Evolutionary conservation across 2,329 filamentous ascomycete species (phyloP), one percentile per base, ranked within the genome.

Genomic region (Fusarium sublunatum): DNA sequence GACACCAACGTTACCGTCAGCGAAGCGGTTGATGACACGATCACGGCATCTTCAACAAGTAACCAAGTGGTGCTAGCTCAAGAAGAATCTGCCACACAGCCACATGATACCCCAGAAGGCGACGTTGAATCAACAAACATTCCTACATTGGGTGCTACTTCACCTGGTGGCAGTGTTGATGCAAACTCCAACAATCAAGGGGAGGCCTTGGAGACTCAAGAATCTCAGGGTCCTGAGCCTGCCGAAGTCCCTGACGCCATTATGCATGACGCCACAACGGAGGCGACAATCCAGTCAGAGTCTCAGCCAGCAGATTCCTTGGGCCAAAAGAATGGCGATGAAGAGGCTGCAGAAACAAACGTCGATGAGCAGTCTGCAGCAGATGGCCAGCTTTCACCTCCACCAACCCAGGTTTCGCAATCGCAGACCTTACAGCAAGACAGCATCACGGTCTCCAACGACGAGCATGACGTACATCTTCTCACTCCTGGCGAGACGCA

Each of bases 401-500:
- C 65, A 9, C 57, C 69, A 36, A 70, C 69, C 7, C 65, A 68
- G 12, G 7, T 42, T 15, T 47, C 53, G 32, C 58, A 59, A 35
- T 31, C 50, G 47, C 68, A 65, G n/a, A 39, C 39, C 22, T 39
- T 48, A 24, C 54, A 61, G 47, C 43, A 68, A 31, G 49, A 41
- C 34, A 53, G 32, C 34, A 58, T 48, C 26, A 32, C 53, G 10
- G 25, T 60, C 19, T 58, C 58, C 15, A 50, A 49, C n/a, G 46
- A 61, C 26, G 48, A 50, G 15, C 53, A 52, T 19, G 42, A 15
- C 34, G 53, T 55, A 32, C 59, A 66, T 49, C 61, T 68, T 49
- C 61, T 66, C 47, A 70, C 68, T 35, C 69, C 64, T 28, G 49
- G 53, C 24, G 69, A 68, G 43, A 68, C 68, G 31, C 69, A 70